phyloP scores from a whole-genome alignment of 768 basidiomycete species.

The Amanita polypyramis region DNA sequence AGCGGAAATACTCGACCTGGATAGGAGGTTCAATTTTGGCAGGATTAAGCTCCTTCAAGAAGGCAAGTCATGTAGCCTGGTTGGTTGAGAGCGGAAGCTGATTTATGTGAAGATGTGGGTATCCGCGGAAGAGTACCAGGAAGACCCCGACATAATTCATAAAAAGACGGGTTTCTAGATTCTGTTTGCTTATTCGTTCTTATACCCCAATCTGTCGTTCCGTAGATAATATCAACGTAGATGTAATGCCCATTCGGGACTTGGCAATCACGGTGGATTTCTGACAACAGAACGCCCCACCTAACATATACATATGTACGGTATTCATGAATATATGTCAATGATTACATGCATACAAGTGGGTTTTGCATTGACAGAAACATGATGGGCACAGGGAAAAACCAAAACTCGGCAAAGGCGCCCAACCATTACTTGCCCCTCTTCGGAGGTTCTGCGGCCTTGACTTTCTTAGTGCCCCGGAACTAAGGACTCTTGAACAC shows the following conservation, averaged over 20 bases:
- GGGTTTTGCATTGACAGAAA: not conserved
- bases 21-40: conserved; percentile 96
- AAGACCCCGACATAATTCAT: conserved; percentile 98
- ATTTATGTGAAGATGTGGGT: conserved; percentile 83
- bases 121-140: conserved; percentile 97
- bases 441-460: conserved; percentile 87
- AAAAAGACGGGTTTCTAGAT: conserved; percentile 80
- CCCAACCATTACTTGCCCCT: conserved; percentile 69
- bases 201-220: conserved; percentile 7
- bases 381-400: conserved; percentile 17
- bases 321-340: conserved; percentile 10
- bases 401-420: conserved; percentile 18
- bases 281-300: conserved; percentile 1
- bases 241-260: not conserved
- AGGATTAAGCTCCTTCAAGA: conserved; percentile 94
- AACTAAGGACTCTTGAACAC: conserved; percentile 36
- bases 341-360: conserved; percentile 10
- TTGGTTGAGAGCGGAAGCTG: conserved; percentile 6
- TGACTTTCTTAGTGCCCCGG: conserved; percentile 92
- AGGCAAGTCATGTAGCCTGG: conserved; percentile 37
- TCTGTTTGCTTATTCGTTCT: conserved; percentile 4
- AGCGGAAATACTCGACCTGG: conserved; percentile 96
- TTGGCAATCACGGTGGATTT: not conserved
- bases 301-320: conserved; percentile 15
- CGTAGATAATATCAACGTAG: conserved; percentile 2